Evolutionary conservation across 1,284 basidiomycete species (phyloP).

Genomic region (Puccinia hordei): DNA sequence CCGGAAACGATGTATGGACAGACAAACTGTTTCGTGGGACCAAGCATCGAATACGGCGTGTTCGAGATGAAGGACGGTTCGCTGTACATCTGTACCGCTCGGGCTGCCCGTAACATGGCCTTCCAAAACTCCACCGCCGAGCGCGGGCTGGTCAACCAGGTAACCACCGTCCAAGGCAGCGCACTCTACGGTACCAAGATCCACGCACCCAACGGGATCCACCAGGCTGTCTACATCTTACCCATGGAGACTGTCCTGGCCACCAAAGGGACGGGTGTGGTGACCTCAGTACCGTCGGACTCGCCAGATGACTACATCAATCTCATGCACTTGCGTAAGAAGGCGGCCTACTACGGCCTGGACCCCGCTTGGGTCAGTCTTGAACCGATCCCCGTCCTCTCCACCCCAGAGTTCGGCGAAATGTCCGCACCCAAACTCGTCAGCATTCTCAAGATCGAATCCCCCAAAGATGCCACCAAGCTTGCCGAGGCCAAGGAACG

Average conservation of each 20-base stretch:
- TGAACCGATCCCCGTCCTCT: conserved; percentile 84
- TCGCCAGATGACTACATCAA: conserved; percentile 96
- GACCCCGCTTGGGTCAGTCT: conserved; percentile 83
- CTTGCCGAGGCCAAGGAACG: conserved; percentile 96
- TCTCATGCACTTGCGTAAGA: conserved; percentile 89
- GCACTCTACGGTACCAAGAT: conserved; percentile 86
- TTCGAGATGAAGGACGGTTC: conserved; percentile 72
- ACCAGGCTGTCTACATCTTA: conserved; percentile 87
- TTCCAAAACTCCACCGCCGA: conserved; percentile 74
- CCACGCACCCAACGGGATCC: conserved; percentile 79
- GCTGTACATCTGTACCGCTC: conserved; percentile 84
- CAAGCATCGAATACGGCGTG: conserved; percentile 86
- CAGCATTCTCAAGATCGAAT: conserved; percentile 90
- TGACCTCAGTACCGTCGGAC: conserved; percentile 96
- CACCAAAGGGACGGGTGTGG: conserved; percentile 97
- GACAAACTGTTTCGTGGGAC: conserved; percentile 96
- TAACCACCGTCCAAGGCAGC: conserved; percentile 75
- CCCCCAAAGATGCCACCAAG: conserved; percentile 88
- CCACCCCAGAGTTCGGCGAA: conserved; percentile 86
- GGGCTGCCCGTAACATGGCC: conserved; percentile 94
- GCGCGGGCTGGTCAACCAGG: conserved; percentile 69
- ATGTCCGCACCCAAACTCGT: conserved; percentile 85
- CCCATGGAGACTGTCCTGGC: conserved; percentile 97
- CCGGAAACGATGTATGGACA: conserved; percentile 99
- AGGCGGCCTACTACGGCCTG: conserved; percentile 95